These are phyloP conservation scores for Sclerotinia glacialis DNA, from an alignment of 2,329 filamentous ascomycete genomes.

Conservation along the genomic window DNA sequence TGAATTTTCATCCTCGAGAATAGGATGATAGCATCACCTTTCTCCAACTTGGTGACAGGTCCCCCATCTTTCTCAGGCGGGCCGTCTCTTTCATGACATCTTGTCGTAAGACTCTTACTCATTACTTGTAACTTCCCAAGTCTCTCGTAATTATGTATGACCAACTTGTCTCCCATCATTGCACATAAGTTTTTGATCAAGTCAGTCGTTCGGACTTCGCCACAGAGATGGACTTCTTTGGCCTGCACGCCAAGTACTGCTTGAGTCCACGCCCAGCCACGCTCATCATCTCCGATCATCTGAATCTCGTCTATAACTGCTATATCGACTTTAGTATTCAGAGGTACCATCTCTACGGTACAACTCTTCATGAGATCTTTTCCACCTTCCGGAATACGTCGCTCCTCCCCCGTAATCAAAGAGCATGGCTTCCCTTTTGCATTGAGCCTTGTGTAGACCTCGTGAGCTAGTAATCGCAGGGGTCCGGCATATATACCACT, in stretches of 20 bases:
- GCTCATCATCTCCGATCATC: conserved; percentile 78
- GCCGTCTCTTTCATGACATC: neutral
- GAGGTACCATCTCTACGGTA: conserved; percentile 85
- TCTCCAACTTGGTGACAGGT: conserved; percentile 44
- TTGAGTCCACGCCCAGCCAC: conserved; percentile 93
- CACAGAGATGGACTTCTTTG: conserved; percentile 88
- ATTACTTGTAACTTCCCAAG: conserved; percentile 74
- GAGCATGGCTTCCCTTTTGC: conserved; percentile 75
- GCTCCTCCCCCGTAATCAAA: conserved; percentile 88
- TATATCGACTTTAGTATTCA: conserved; percentile 60
- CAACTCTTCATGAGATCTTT: conserved; percentile 70
- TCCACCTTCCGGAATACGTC: conserved; percentile 61
- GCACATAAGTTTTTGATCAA: conserved; percentile 76
- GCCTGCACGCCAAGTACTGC: conserved; percentile 84
- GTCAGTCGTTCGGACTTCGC: conserved; percentile 78
- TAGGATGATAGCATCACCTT: conserved; percentile 86
- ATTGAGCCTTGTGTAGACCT: conserved; percentile 85
- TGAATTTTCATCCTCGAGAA: conserved; percentile 85
- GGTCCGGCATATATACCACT: conserved; percentile 88
- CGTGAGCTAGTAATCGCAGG: conserved; percentile 82
- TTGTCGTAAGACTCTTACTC: conserved; percentile 45
- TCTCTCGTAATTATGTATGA: conserved; percentile 80
- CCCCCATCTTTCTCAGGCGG: conserved; percentile 43
- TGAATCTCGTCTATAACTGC: conserved; percentile 98
- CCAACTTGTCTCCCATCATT: conserved; percentile 74